Evolutionary conservation across 495 filamentous ascomycete genomes (phyloP), one percentile per base, ranked within the genome.

Genomic region (Penicillium coffeae): DNA sequence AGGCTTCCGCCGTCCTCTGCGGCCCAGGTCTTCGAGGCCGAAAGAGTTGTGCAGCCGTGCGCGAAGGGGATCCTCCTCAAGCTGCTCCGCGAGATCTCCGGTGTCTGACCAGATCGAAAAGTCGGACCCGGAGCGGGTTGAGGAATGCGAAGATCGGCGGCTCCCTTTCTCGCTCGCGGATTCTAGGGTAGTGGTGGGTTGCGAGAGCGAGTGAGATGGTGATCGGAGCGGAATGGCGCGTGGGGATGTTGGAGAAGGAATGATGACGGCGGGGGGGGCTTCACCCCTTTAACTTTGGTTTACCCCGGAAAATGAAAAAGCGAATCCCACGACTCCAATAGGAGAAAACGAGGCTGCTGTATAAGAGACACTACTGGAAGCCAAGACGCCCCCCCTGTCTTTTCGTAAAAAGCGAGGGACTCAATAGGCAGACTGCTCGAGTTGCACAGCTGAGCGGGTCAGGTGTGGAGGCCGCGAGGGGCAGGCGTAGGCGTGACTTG

Each of bases 91-190:
- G 50, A 97, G 79, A 70, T 96, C 93, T 43, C 90, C 93, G 39
- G 90, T 93, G 61, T 95, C 89, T 62, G 88, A 88, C 90, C 89
- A 95, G 46, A 80, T 67, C 21, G 88, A 91, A 65, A 87, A 85
- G 55, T 86, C 84, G 44, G 86, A 89, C 60, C 78, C 82, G 56
- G 83, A 85, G 65, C 73, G 77, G 70, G 71, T 66, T 43, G 73
- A 76, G 49, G 81, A 83, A 56, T 73, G 72, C 56, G 75, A 75
- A 45, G 75, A 78, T 16, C 70, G 78, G 50, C 73, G 73, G 56
- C 69, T 75, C 46, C 64, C 63, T 55, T 71, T 66, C 58, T 82
- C 78, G 61, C 70, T 66, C 49, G 65, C 60, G 18, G 63, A 60
- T 43, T 73, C 65, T 47, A 76, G 50, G 21, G 65, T 52, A 10